Evolutionary conservation across 768 basidiomycete genomes (phyloP).

Genomic region (Termitomyces bulborhizus): DNA sequence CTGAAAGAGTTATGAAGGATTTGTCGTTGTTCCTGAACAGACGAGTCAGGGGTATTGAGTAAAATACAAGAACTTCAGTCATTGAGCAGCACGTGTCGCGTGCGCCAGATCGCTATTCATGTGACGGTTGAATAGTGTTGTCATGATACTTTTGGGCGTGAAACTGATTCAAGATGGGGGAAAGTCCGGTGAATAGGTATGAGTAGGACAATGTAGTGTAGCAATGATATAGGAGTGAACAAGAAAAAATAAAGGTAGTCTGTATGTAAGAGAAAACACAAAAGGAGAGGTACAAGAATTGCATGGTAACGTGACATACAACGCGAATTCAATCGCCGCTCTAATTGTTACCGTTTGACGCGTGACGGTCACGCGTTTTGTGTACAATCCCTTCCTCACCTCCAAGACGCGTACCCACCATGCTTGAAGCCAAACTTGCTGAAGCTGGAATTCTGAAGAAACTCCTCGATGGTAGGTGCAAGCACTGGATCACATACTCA

Average conservation of each 20-base stretch:
- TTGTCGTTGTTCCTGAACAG: constrained; percentile 32
- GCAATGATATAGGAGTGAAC: constrained; percentile 1
- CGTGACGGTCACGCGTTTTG: constrained; percentile 19
- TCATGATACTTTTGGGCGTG: neutral
- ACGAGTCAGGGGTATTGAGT: neutral
- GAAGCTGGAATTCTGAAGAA: constrained; percentile 90
- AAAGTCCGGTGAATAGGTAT: neutral
- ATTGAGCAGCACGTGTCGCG: constrained; percentile 32
- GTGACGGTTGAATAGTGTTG: constrained; percentile 10
- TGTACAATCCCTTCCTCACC: constrained; percentile 7
- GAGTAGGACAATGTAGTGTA: neutral
- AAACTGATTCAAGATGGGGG: neutral
- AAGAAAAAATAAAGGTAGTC: constrained; percentile 1
- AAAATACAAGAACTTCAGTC: neutral
- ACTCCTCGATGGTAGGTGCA: constrained; percentile 76
- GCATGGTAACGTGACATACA: neutral
- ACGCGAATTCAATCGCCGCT: constrained; percentile 23
- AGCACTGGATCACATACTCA: neutral
- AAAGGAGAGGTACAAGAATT: neutral
- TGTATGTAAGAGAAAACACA: neutral
- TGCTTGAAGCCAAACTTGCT: constrained; percentile 89
- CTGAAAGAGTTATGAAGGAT: constrained; percentile 38
- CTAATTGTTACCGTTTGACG: constrained; percentile 23
- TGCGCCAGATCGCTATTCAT: constrained; percentile 13
- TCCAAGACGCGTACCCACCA: constrained; percentile 27